These are phyloP conservation scores for Pseudopediastrum boryanum DNA, from an alignment of 139 green algal species.

Conservation along the genomic window DNA sequence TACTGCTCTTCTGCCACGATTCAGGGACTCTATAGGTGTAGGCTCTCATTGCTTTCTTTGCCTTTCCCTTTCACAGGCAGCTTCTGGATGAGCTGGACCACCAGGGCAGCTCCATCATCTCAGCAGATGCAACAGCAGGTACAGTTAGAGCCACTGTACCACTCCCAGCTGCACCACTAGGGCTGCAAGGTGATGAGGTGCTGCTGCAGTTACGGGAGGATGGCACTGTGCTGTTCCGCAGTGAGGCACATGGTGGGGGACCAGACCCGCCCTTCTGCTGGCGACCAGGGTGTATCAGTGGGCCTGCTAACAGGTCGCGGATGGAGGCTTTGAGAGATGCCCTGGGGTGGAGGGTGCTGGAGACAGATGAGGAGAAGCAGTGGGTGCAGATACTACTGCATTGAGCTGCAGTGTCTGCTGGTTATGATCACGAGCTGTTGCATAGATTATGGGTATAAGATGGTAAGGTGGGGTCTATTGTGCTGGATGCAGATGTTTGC, in stretches of 20 bases:
- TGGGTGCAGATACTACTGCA: constrained; percentile 65
- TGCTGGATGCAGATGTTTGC: too few relatives aligned
- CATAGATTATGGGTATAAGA: too few relatives aligned
- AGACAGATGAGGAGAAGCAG: constrained; percentile 65
- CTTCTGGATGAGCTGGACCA: constrained; percentile 28
- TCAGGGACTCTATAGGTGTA: too few relatives aligned
- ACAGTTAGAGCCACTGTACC: too few relatives aligned
- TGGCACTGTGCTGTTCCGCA: constrained; percentile 19
- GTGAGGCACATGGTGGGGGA: background rate
- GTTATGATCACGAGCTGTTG: too few relatives aligned
- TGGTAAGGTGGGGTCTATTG: too few relatives aligned
- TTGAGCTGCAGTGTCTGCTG: constrained; percentile 21
- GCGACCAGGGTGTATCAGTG: constrained; percentile 41
- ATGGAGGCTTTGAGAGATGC: constrained; percentile 44
- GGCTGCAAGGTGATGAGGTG: too few relatives aligned
- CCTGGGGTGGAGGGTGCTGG: constrained; percentile 53
- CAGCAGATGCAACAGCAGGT: background rate
- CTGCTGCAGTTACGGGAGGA: constrained; percentile 20
- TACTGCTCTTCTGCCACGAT: too few relatives aligned
- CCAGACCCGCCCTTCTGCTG: constrained; percentile 41
- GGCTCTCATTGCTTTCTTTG: background rate
- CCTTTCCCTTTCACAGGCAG: background rate
- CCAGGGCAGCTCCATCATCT: background rate
- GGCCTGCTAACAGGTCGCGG: constrained; percentile 34
- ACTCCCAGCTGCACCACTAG: too few relatives aligned